Evolutionary conservation across 257 asterid genomes (phyloP), one percentile per base, ranked within the genome.

Genomic region (Ajuga chamaepitys): DNA sequence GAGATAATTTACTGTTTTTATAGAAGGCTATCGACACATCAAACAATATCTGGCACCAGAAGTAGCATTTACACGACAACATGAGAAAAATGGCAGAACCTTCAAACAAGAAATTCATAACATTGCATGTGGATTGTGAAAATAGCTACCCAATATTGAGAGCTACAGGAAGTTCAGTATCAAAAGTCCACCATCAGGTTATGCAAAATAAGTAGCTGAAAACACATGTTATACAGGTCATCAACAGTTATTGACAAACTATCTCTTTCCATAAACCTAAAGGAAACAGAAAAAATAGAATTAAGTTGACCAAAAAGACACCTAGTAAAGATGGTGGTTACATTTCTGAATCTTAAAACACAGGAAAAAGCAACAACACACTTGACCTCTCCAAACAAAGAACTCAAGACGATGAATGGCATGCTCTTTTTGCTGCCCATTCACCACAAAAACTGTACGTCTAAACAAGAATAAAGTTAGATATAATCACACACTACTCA

Each of bases 401-500:
- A 35, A 70, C 70, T 75, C 67, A 20, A 58, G 25, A 60, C 13
- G 68, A 67, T 63, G 70, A 75, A 72, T 35, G 2, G 59, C 72
- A 44, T 66, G 75, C 77, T 62, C 52, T 71, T 75, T n/a, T 60
- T 26, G 62, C 74, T 34, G 65, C 65, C 80, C 68, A 30, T 46
- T 57, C 79, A 67, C 60, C 71, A 38, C 59, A 54, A 47, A 66
- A 74, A 52, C 78, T 56, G 67, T 42, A 48, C 16, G 3, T 56
- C 60, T 51, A 34, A 57, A 40, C 10, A 28, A 45, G 59, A 64
- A 37, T 45, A 34, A 75, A 64, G 82, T 74, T 56, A 71, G 77
- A 58, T 74, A 58, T 55, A 61, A 72, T 62, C 77, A 78, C 77
- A 78, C 66, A 61, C 68, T 78, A 66, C 67, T 76, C 58, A 24